Evolutionary conservation across 2,329 filamentous ascomycete species (phyloP).

Genomic region (Colletotrichum destructivum): DNA sequence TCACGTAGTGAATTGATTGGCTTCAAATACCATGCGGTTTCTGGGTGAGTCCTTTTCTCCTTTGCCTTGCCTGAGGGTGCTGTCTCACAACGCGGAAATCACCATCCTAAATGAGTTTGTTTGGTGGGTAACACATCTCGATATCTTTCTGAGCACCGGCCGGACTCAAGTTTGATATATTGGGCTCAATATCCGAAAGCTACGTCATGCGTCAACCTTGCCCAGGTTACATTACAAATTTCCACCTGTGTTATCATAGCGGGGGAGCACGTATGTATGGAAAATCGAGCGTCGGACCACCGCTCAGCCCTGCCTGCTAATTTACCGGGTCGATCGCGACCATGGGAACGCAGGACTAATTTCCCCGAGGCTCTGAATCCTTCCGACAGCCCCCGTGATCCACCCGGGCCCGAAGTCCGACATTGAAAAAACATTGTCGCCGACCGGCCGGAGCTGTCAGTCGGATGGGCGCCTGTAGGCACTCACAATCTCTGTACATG

Average conservation of each 20-base stretch:
- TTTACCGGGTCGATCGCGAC: not conserved
- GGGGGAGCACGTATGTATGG: conserved; percentile 15
- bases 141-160: not conserved
- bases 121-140: not conserved
- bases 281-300: conserved; percentile 3
- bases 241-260: conserved; percentile 39
- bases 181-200: conserved; percentile 9
- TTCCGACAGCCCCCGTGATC: conserved; percentile 1
- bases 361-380: not conserved
- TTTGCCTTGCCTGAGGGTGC: not conserved
- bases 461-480: not conserved
- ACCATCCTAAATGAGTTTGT: not conserved
- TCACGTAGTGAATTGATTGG: not conserved
- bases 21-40: not conserved
- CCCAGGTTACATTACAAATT: conserved; percentile 30
- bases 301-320: not conserved
- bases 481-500: not conserved
- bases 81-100: not conserved
- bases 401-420: conserved; percentile 4
- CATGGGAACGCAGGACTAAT: not conserved
- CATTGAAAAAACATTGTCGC: not conserved
- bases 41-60: not conserved
- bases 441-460: conserved; percentile 2
- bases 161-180: not conserved
- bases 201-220: conserved; percentile 31